A percentile compares a stretch with the other conserved stretches of the same genome.
phyloP scores from a whole-genome alignment of 495 filamentous ascomycete genomes.

The Friedmanniomyces simplex region DNA sequence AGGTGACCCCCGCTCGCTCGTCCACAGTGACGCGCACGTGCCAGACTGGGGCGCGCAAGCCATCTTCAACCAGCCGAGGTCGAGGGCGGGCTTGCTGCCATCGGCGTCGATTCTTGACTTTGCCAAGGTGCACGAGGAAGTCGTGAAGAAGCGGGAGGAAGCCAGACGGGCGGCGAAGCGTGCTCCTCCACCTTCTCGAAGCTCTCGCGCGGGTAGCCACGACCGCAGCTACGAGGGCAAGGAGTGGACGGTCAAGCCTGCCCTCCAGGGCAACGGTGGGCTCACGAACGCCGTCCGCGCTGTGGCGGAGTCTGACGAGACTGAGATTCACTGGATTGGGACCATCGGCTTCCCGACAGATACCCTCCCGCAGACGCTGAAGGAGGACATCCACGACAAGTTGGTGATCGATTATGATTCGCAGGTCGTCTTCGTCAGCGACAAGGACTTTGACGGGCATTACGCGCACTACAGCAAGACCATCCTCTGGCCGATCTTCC shows the following conservation, averaged over 20 bases:
- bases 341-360: conserved; percentile 89
- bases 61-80: conserved; percentile 62
- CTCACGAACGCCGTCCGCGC: conserved; percentile 78
- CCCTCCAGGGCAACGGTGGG: conserved; percentile 84
- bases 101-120: conserved; percentile 63
- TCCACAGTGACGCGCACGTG: conserved; percentile 49
- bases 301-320: conserved; percentile 50
- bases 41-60: conserved; percentile 59
- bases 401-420: conserved; percentile 71
- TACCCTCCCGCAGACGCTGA: conserved; percentile 56
- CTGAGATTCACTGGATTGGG: conserved; percentile 73
- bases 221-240: conserved; percentile 57
- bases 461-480: conserved; percentile 86
- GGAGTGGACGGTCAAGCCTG: conserved; percentile 71
- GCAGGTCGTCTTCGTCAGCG: conserved; percentile 68
- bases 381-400: conserved; percentile 66
- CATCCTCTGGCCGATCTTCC: conserved; percentile 55
- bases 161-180: conserved; percentile 16
- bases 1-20: conserved; percentile 34
- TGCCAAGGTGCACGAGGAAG: conserved; percentile 38
- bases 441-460: conserved; percentile 83
- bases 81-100: conserved; percentile 54
- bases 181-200: conserved; percentile 18
- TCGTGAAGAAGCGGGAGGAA: conserved; percentile 24
- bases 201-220: conserved; percentile 23